phyloP scores from a whole-genome alignment of 140 eudicot genomes.

The Senecio squalidus region DNA sequence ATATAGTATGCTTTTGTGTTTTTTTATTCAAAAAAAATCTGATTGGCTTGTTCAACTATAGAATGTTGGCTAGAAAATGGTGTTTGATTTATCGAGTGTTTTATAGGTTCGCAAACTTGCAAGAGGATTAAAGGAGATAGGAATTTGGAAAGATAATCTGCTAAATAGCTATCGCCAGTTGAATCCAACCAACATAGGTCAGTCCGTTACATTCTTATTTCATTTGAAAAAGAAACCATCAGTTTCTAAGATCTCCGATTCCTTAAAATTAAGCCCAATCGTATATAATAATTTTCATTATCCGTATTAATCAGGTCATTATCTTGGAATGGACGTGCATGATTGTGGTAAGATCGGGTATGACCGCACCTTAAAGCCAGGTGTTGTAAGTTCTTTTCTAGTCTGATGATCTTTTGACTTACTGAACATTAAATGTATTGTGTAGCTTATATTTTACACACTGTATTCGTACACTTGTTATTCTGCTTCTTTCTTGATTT shows the following conservation, averaged over 20 bases:
- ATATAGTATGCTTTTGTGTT: background rate
- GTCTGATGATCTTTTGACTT: constrained; percentile 6
- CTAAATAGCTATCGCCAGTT: constrained; percentile 53
- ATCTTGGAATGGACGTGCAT: constrained; percentile 94
- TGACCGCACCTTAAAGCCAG: constrained; percentile 79
- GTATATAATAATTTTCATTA: background rate
- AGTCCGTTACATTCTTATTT: background rate
- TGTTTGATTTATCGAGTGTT: constrained; percentile 6
- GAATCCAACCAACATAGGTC: constrained; percentile 92
- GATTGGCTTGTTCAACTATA: background rate
- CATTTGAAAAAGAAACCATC: background rate
- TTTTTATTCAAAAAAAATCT: background rate
- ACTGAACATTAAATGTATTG: background rate
- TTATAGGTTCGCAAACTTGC: constrained; percentile 61
- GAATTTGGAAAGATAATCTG: constrained; percentile 55
- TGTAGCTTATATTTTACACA: background rate
- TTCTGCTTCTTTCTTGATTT: background rate
- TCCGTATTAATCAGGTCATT: constrained; percentile 63
- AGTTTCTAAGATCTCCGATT: background rate
- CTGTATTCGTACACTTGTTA: background rate
- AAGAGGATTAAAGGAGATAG: constrained; percentile 68
- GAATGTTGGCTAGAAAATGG: constrained; percentile 5
- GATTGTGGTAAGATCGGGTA: constrained; percentile 68
- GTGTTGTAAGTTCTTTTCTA: constrained; percentile 65
- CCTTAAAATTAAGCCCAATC: background rate